Evolutionary conservation across 495 filamentous ascomycete species (phyloP), one percentile per base, ranked within the genome.

Genomic region (Daldinia concentrica): DNA sequence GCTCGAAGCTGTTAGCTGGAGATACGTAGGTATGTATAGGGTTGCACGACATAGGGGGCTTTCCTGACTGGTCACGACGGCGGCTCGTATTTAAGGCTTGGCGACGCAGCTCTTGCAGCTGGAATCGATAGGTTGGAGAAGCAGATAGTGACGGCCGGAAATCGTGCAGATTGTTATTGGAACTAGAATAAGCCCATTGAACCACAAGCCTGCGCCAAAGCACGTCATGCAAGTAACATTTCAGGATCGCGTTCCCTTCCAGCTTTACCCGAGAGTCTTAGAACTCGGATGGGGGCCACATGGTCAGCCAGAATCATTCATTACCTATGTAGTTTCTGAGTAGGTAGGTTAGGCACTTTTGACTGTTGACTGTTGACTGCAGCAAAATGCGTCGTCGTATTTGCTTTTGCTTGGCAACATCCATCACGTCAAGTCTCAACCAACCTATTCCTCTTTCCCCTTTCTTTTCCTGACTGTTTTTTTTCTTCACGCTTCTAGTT

Each of bases 81-180:
- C 58, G 65, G 70, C 62, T 69, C 70, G 70, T 73, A 73, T 73
- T 73, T 45, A 27, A 62, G 62, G 36, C 70, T 73, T 73, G 65
- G 70, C 70, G 51, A 73, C 27, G 70, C 65, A 50, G 26, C 64
- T 61, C 54, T 32, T 68, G 70, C 70, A 69, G 62, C 19, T 24
- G 37, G 24, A 66, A 48, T 61, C 57, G 30, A 61, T 51, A 41
- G 62, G 51, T 50, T 29, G 61, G 56, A 70, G 36, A 51, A 51
- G 15, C 17, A 29, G 48, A 48, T 15, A 54, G 32, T 26, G 37
- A 30, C 12, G 30, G 27, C 27, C 55, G 50, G n/a, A n/a, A 24
- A 32, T 27, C 24, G 32, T 48, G 58, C 41, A 59, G 29, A 45
- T 60, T 27, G 41, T 37, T 29, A 55, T 36, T 43, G 26, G 52